A percentile compares a stretch with the other conserved stretches of the same genome.
Evolutionary conservation across 1,139 yeast genomes (phyloP).

Genomic region (Zygoascus hellenicus): DNA sequence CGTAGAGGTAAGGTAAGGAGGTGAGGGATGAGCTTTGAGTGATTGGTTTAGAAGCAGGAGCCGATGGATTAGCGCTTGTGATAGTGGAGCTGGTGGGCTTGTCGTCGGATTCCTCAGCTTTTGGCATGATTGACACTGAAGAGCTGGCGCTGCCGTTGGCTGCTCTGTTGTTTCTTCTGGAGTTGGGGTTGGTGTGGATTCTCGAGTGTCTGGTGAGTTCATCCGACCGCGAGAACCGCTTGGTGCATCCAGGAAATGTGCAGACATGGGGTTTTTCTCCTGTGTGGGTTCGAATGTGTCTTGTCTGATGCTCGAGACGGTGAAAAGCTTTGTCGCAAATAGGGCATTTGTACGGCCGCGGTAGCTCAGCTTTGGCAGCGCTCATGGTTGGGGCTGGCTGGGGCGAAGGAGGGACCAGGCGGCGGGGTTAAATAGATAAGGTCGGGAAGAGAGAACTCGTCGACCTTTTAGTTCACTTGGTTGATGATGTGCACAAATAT

Average conservation of each 20-base stretch:
- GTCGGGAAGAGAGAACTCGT: too few species aligned
- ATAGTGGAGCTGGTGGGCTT: neutral
- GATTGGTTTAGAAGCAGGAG: conserved; percentile 9
- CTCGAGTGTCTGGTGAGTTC: conserved; percentile 86
- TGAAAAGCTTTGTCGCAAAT: conserved; percentile 90
- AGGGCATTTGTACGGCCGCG: conserved; percentile 84
- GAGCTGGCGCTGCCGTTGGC: conserved; percentile 8
- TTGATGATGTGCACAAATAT: too few species aligned
- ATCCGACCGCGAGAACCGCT: conserved; percentile 80
- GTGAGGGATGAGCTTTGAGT: conserved; percentile 17
- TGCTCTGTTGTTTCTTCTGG: conserved; percentile 45
- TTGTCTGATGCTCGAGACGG: conserved; percentile 86
- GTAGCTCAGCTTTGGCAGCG: conserved; percentile 33
- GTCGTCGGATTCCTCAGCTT: conserved; percentile 3
- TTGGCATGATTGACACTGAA: conserved; percentile 9
- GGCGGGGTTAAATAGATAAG: neutral
- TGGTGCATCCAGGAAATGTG: conserved; percentile 78
- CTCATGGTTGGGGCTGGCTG: conserved; percentile 9
- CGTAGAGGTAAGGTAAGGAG: conserved; percentile 15
- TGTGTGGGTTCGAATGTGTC: conserved; percentile 92
- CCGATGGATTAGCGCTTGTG: neutral
- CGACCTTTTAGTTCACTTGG: too few species aligned
- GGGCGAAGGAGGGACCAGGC: neutral
- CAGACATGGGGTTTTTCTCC: conserved; percentile 94
- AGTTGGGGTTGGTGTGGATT: conserved; percentile 76